Conservation (phyloP, 768 basidiomycete genomes). For the Amanita pseudoporphyria region DNA sequence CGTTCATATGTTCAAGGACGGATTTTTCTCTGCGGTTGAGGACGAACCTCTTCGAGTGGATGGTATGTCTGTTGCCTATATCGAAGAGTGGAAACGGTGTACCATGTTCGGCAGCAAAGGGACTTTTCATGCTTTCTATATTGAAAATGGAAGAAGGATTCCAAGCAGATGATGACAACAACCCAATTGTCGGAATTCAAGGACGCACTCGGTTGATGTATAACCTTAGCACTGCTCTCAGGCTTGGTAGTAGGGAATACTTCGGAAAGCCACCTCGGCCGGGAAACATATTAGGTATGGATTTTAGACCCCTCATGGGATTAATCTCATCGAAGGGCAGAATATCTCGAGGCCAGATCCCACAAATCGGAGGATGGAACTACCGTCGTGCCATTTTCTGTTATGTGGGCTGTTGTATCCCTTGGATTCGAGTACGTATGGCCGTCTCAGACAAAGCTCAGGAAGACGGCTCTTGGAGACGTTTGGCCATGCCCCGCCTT, state of each 20-base stretch:
- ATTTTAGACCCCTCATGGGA: neutral
- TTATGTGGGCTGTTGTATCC: slow-evolving; percentile 77
- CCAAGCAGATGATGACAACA: slow-evolving; percentile 60
- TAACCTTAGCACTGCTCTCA: slow-evolving; percentile 65
- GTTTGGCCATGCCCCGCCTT: slow-evolving; percentile 82
- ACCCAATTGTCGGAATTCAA: slow-evolving; percentile 87
- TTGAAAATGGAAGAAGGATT: slow-evolving; percentile 55
- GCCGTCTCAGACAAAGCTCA: slow-evolving; percentile 70
- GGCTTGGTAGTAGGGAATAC: slow-evolving; percentile 47
- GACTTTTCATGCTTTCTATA: slow-evolving; percentile 53
- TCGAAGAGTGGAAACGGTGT: neutral
- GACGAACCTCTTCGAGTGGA: slow-evolving; percentile 67
- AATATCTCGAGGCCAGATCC: slow-evolving; percentile 58
- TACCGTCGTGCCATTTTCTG: slow-evolving; percentile 54
- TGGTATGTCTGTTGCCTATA: slow-evolving; percentile 35
- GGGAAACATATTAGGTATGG: slow-evolving; percentile 70
- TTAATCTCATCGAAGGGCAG: slow-evolving; percentile 23
- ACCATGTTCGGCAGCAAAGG: slow-evolving; percentile 41
- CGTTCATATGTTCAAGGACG: slow-evolving; percentile 78
- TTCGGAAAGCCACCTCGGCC: slow-evolving; percentile 68
- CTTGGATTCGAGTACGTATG: slow-evolving; percentile 81
- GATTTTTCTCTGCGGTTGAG: slow-evolving; percentile 66
- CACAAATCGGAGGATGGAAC: slow-evolving; percentile 26
- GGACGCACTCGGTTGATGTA: slow-evolving; percentile 74
- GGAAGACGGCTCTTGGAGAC: slow-evolving; percentile 72